These are phyloP conservation scores for Cyberlindnera xylosilytica DNA, from an alignment of 805 yeast genomes.

Conservation along the genomic window DNA sequence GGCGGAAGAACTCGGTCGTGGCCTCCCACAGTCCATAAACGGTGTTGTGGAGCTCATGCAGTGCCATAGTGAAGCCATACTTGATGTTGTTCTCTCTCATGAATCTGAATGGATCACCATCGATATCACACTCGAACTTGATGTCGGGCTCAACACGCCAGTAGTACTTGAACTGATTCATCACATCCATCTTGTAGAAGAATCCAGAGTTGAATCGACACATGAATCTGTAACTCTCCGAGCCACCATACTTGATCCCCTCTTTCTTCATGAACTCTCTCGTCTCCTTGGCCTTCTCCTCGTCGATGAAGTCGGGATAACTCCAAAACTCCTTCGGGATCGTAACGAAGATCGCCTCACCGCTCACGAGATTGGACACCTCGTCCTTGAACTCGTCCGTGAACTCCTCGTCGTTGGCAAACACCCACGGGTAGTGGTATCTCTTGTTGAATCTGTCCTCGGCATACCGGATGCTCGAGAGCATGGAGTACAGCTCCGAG, in stretches of 20 bases:
- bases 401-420: constrained; percentile 67
- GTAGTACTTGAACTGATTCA: constrained; percentile 60
- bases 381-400: constrained; percentile 46
- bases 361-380: constrained; percentile 49
- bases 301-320: constrained; percentile 61
- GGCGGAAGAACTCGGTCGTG: constrained; percentile 45
- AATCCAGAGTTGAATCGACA: constrained; percentile 45
- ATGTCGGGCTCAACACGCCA: constrained; percentile 81
- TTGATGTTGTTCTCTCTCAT: constrained; percentile 52
- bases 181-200: constrained; percentile 57
- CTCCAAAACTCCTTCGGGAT: constrained; percentile 64
- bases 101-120: constrained; percentile 58
- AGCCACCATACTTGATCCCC: constrained; percentile 53
- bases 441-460: constrained; percentile 63
- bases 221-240: constrained; percentile 73
- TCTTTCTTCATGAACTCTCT: constrained; percentile 41
- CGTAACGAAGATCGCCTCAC: constrained; percentile 55
- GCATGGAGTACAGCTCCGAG: constrained; percentile 52
- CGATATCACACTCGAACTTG: constrained; percentile 55
- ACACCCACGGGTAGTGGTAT: constrained; percentile 73
- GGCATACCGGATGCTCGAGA: constrained; percentile 57
- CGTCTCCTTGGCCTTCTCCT: constrained; percentile 39
- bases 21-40: constrained; percentile 63
- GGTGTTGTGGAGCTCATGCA: constrained; percentile 61
- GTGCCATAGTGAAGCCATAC: constrained; percentile 66